Conservation (phyloP, 371 early-diverging fungal genomes). For the Mucor mucedo region DNA sequence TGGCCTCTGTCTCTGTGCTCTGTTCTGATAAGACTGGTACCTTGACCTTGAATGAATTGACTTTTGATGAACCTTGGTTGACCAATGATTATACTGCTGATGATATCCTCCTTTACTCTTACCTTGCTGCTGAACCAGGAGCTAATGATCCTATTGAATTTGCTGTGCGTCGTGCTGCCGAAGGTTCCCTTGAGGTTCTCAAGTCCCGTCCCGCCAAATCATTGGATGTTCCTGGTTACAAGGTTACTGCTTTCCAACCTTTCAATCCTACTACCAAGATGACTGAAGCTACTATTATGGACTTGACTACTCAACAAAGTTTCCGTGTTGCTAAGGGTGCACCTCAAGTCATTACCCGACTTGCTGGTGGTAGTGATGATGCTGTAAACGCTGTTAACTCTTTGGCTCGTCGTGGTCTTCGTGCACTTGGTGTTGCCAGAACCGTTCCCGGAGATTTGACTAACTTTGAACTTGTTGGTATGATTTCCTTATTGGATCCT, state of each 20-base stretch:
- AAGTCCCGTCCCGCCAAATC: conserved; percentile 49
- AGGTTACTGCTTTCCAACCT: conserved; percentile 77
- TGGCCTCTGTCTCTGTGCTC: conserved; percentile 91
- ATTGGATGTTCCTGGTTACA: conserved; percentile 72
- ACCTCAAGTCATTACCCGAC: conserved; percentile 82
- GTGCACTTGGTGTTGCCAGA: conserved; percentile 83
- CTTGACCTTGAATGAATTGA: conserved; percentile 88
- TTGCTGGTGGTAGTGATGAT: conserved; percentile 79
- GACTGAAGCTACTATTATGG: conserved; percentile 80
- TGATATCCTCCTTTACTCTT: conserved; percentile 79
- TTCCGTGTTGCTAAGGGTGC: conserved; percentile 90
- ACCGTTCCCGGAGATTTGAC: conserved; percentile 73
- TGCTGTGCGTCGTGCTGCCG: conserved; percentile 81
- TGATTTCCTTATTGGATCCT: conserved; percentile 89
- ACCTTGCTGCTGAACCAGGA: conserved; percentile 85
- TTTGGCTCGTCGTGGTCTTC: conserved; percentile 83
- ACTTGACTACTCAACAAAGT: conserved; percentile 65
- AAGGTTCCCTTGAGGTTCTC: conserved; percentile 68
- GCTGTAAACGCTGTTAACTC: conserved; percentile 83
- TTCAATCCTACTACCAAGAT: conserved; percentile 87
- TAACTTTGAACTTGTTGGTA: conserved; percentile 69
- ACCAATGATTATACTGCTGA: conserved; percentile 71
- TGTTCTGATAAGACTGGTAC: conserved; percentile 98
- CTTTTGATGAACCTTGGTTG: conserved; percentile 84
- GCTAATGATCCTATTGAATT: conserved; percentile 88